phyloP scores from a whole-genome alignment of 73 alveolate species.

The Paramecium sexaurelia region DNA sequence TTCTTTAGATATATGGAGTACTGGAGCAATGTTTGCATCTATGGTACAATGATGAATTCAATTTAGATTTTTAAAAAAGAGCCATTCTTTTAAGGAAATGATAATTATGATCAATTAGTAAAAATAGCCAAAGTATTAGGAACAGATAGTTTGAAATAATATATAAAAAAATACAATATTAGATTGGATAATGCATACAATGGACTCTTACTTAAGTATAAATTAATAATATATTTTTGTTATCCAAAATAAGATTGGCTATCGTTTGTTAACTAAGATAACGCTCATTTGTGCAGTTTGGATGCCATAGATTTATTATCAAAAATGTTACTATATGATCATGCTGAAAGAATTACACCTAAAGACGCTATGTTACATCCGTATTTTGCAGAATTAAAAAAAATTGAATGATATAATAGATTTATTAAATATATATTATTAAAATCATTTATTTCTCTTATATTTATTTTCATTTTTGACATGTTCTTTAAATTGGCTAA shows the following conservation, averaged over 20 bases:
- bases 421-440: not conserved
- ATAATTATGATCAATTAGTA: conserved; percentile 96
- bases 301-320: conserved; percentile 96
- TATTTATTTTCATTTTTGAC: not conserved
- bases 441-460: not conserved
- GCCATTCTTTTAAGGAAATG: conserved; percentile 98
- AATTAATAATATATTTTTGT: not conserved
- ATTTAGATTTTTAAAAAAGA: conserved; percentile 93
- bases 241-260: conserved; percentile 65
- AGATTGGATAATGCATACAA: conserved; percentile 74
- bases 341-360: conserved; percentile 90
- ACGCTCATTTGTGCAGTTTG: conserved; percentile 86
- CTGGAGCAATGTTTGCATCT: conserved; percentile 94
- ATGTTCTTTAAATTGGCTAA: not conserved
- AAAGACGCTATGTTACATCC: conserved; percentile 96
- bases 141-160: conserved; percentile 76
- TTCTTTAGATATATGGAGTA: conserved; percentile 92
- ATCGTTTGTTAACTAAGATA: conserved; percentile 83
- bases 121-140: conserved; percentile 98
- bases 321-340: conserved; percentile 95
- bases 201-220: conserved; percentile 70
- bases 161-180: conserved; percentile 68
- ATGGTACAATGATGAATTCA: conserved; percentile 71
- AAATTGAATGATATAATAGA: not conserved
- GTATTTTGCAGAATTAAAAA: conserved; percentile 76